Evolutionary conservation across 768 basidiomycete genomes (phyloP), one percentile per base, ranked within the genome.

Genomic region (Crepidotus variabilis): DNA sequence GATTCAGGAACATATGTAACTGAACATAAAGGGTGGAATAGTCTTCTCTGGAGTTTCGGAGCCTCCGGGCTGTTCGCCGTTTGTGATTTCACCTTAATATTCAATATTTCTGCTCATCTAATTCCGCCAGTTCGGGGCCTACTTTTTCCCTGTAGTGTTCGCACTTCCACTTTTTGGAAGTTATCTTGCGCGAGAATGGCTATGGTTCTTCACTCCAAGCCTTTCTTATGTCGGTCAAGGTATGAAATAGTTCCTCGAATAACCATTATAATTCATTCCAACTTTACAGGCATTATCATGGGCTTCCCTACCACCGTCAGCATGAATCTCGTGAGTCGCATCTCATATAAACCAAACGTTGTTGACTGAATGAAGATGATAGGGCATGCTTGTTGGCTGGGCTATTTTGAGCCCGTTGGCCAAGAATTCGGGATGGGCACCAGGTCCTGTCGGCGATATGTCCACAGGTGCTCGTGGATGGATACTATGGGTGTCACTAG

Each of bases 381-480:
- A 92, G 90, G 94, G 96, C 24, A 98, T 97, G 96, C 61, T 98
- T n/a, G 86, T 90, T 9, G 96, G 96, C 8, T 98, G 96, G 96
- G 95, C 84, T 3, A 72, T 98, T 20, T 75, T 98, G n/a, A 93
- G 93, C 0, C 96, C 96, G 5, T 66, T 98, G 6, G 82, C 94
- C 6, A 94, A 93, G 65, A 63, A 80, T 47, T 69, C 75, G 0
- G 93, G 91, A 10, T 98, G 96, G 96, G 95, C 96, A 0, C 94
- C 96, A 47, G 96, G 94, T 4, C 85, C 90, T 8, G 93, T 96
- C 5, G 85, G 87, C 1, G 90, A 92, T 62, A 92, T 94, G 81
- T 79, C 86, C 4, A 79, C 80, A 57, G 96, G 96, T 43, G 87
- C 94, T n/a, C 83, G 95, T 51, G 92, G 92, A 33, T 96, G 93